Evolutionary conservation across 257 asterid species (phyloP).

Genomic region (Nicotiana obtusifolia): DNA sequence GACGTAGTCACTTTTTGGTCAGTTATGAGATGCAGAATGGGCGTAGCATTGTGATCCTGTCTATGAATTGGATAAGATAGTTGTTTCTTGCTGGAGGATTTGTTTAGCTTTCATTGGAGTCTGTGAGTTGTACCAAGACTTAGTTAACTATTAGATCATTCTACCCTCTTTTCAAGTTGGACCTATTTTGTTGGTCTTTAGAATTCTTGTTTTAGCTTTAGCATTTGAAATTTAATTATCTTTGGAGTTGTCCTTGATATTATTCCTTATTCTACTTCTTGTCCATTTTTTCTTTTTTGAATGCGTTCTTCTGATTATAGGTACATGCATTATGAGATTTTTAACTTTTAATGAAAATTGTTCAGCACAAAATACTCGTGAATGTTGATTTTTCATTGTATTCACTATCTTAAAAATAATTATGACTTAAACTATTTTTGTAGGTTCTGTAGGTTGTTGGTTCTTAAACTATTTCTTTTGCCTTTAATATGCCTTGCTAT

Average conservation of each 20-base stretch:
- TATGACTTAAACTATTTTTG: neutral
- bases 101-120: neutral
- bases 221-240: neutral
- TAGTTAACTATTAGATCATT: neutral
- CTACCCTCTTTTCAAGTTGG: neutral
- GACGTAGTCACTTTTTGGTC: neutral
- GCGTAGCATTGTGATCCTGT: neutral
- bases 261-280: neutral
- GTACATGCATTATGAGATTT: neutral
- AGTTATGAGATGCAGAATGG: neutral
- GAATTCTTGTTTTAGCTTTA: neutral
- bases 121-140: neutral
- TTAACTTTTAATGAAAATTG: neutral
- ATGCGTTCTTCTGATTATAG: neutral
- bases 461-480: neutral
- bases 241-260: neutral
- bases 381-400: neutral
- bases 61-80: neutral
- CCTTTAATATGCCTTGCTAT: neutral
- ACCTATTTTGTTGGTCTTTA: neutral
- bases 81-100: neutral
- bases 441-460: neutral
- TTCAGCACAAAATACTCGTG: neutral
- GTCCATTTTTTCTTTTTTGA: neutral
- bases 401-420: neutral